Conservation (phyloP, 176 grass and related monocot species). For the maize (Zea mays) region DNA sequence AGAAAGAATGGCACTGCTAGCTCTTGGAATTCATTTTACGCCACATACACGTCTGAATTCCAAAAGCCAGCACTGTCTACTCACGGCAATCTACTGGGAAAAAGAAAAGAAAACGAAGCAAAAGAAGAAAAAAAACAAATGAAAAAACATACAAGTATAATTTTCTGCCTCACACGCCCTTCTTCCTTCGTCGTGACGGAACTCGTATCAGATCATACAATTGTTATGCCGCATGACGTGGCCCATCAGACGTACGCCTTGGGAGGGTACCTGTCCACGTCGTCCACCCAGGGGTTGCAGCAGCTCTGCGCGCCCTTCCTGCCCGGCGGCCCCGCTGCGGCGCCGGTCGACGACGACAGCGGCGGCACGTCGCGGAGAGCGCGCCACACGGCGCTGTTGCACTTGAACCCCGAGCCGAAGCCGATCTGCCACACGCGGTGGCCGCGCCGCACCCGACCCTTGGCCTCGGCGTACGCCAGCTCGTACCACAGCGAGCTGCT, state of each 20-base stretch:
- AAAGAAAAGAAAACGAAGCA: constrained; percentile 18
- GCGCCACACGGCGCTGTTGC: constrained; percentile 80
- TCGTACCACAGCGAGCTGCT: constrained; percentile 84
- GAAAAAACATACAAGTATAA: not conserved
- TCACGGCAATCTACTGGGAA: constrained; percentile 9
- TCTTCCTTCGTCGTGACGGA: constrained; percentile 13
- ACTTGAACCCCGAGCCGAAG: constrained; percentile 73
- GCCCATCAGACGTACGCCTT: constrained; percentile 47
- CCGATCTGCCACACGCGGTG: constrained; percentile 74
- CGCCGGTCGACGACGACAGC: not conserved
- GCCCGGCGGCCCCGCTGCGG: not conserved
- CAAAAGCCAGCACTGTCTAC: too few species aligned
- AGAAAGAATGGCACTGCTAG: too few species aligned
- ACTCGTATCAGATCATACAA: constrained; percentile 39
- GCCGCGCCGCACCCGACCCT: constrained; percentile 58
- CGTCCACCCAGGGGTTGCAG: constrained; percentile 69
- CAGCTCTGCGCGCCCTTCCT: not conserved
- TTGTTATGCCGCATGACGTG: not conserved
- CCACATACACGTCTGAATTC: too few species aligned
- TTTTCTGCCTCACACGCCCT: not conserved
- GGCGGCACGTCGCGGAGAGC: constrained; percentile 59
- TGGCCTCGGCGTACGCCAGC: constrained; percentile 80
- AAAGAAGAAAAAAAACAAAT: not conserved
- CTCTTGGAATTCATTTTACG: too few species aligned
- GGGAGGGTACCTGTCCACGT: constrained; percentile 63